Base-by-base conservation (phyloP, 148 eudicot genomes). In the Salicornia ramosissima region DNA sequence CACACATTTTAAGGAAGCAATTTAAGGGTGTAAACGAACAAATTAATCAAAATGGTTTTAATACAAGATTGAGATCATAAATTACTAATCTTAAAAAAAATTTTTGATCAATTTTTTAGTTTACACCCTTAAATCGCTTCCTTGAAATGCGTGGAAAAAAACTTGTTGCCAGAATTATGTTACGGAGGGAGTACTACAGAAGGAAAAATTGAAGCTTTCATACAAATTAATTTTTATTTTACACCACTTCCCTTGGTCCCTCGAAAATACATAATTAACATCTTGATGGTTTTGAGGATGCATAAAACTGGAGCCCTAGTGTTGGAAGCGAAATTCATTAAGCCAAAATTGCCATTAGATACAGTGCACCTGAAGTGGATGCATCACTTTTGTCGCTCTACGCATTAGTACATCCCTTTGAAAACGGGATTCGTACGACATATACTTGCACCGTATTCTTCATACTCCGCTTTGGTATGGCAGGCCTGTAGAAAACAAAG, bases 401-500 rank as follows among this genome's bases (percentile, higher is more conserved):
- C 53, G 16, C 30, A 63, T 89, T 82, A 91, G 77, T 88, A 94
- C 98, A 94, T 94, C 59, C 98, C 98, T 79, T 94, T 94, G 83
- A 94, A 94, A 69, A 94, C 96, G 15, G 96, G 97, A 78, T 94
- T 94, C 26, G 96, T 87, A 4, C 98, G 97, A 74, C 98, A 94
- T 80, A 94, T 90, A 80, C 97, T 88, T 46, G 98, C 98, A 36
- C 98, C 98, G 49, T 79, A 83, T 80, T 94, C 98, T 77, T 90
- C 98, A 57, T 94, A 94, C 70, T 94, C 98, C 33, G 87, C 97
- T 81, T 94, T 94, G 66, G 98, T 94, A 77, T 87, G 98, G 74
- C 98, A 87, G 55, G 97, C 98, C 98, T 94, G 88, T 40, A 59
- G 29, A 65, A 14, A 51, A 47, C 22, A 40, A 22, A 45, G 63